Conservation (phyloP, 495 filamentous ascomycete species). For the Pseudoneurospora amorphoporcata region DNA sequence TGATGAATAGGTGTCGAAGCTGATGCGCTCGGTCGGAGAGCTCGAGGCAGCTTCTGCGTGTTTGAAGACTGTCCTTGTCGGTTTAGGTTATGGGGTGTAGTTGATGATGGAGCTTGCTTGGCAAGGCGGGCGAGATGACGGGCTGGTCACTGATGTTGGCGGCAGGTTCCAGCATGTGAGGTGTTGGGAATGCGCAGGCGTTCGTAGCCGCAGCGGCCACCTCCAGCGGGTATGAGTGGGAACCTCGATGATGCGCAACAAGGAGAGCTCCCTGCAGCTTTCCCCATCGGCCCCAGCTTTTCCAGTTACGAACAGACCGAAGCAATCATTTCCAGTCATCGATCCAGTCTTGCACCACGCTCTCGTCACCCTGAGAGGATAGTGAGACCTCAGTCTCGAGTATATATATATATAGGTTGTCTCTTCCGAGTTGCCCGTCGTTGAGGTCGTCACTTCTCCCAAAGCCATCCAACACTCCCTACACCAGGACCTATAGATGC, state of each 20-base stretch:
- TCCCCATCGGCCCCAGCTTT: not conserved
- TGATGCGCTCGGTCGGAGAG: not conserved
- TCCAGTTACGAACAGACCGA: not conserved
- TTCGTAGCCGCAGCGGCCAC: not conserved
- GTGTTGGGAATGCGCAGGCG: not conserved
- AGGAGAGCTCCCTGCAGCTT: not conserved
- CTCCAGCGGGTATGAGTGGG: not conserved
- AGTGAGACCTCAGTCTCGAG: not conserved
- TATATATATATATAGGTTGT: not conserved
- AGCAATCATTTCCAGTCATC: not conserved
- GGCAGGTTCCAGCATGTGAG: not conserved
- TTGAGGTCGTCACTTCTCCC: not conserved
- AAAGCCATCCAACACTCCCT: not conserved
- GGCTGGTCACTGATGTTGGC: not conserved
- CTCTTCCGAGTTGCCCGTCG: not conserved
- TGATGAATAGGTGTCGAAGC: constrained; percentile 6
- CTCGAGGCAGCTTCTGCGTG: not conserved
- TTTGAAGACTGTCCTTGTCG: not conserved
- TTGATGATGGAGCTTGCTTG: not conserved
- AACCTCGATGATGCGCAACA: not conserved
- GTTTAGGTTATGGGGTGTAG: not conserved
- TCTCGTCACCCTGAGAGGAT: not conserved
- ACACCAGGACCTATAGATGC: not conserved
- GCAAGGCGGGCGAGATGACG: not conserved
- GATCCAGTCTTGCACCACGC: not conserved